Percentiles rank a stretch among this genome's conserved stretches.
phyloP scores from a whole-genome alignment of 2,329 filamentous ascomycete species.

The Sporothrix dimorphospora region DNA sequence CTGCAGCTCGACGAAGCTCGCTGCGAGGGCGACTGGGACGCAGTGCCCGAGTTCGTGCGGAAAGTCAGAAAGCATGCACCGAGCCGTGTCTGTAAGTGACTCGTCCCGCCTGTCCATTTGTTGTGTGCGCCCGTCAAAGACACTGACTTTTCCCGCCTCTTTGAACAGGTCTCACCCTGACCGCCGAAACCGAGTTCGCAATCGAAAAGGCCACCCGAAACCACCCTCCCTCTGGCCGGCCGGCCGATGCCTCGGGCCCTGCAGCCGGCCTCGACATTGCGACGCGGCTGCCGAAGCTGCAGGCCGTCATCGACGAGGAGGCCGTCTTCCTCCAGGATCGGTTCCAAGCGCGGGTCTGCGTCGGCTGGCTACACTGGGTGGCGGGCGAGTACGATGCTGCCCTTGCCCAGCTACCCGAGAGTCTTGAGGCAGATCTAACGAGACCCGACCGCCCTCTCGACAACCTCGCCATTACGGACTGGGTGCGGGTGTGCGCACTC shows the following conservation, averaged over 20 bases:
- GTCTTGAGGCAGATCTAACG: slow-evolving; percentile 58
- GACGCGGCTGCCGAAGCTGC: slow-evolving; percentile 54
- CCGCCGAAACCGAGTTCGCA: slow-evolving; percentile 69
- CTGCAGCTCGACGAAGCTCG: slow-evolving; percentile 81
- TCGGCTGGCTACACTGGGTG: slow-evolving; percentile 84
- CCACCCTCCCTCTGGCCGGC: slow-evolving; percentile 43
- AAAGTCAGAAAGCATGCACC: slow-evolving; percentile 95
- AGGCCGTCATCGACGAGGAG: slow-evolving; percentile 62
- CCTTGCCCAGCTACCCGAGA: slow-evolving; percentile 63
- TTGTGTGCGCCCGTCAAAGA: slow-evolving; percentile 23
- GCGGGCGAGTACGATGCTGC: slow-evolving; percentile 69
- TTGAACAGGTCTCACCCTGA: slow-evolving; percentile 65
- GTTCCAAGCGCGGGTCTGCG: slow-evolving; percentile 80
- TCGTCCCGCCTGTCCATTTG: neutral
- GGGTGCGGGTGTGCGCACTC: slow-evolving; percentile 80
- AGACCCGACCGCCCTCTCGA: slow-evolving; percentile 49
- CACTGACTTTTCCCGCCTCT: slow-evolving; percentile 16
- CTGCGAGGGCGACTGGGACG: slow-evolving; percentile 84
- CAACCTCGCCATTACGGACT: slow-evolving; percentile 63
- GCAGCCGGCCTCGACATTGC: slow-evolving; percentile 51
- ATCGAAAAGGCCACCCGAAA: slow-evolving; percentile 61
- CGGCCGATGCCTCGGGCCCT: slow-evolving; percentile 47
- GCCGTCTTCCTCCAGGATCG: slow-evolving; percentile 57
- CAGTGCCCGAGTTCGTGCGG: slow-evolving; percentile 83
- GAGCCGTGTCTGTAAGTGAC: slow-evolving; percentile 73